Percentiles rank a stretch among this genome's conserved stretches.
These are phyloP conservation scores for Choricystis sp. DNA, from an alignment of 139 green algal genomes.

Conservation along the genomic window DNA sequence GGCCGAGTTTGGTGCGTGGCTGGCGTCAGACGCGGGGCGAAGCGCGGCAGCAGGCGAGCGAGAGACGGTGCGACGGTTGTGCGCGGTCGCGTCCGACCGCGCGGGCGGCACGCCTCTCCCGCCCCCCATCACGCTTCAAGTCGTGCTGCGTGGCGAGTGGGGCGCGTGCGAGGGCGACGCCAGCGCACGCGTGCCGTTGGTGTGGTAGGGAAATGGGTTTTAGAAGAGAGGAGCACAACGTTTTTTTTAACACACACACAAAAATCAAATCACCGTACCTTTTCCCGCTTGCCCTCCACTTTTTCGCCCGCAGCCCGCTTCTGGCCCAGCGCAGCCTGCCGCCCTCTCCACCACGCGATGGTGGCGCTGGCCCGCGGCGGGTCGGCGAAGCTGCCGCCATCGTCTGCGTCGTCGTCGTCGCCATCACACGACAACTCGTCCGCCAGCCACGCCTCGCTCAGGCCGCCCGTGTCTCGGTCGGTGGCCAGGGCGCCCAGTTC, in stretches of 20 bases:
- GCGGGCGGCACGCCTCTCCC: not conserved
- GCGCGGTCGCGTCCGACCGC: too few species aligned
- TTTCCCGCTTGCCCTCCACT: not conserved
- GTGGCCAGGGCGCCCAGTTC: conserved; percentile 23
- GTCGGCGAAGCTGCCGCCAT: conserved; percentile 4
- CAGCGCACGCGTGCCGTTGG: too few species aligned
- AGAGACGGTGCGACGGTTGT: not conserved
- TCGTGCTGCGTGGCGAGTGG: not conserved
- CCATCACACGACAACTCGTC: conserved; percentile 21
- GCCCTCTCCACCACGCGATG: conserved; percentile 61
- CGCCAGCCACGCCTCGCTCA: conserved; percentile 51
- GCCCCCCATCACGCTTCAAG: not conserved
- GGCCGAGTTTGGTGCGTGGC: not conserved
- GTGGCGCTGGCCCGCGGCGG: conserved; percentile 22
- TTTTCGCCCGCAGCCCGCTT: not conserved
- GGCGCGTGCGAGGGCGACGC: not conserved
- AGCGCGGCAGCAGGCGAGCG: too few species aligned
- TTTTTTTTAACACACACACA: not conserved
- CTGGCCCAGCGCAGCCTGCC: conserved; percentile 22
- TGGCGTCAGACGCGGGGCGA: not conserved
- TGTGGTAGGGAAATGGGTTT: too few species aligned
- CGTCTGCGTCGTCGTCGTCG: conserved; percentile 10
- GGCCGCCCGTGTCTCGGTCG: conserved; percentile 18
- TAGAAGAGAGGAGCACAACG: not conserved
- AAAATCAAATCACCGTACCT: not conserved